Evolutionary conservation across 225 moss, liverwort and hornwort genomes (phyloP), one percentile per base, ranked within the genome.

Genomic region (Bryoerythrophyllum caledonicum): DNA sequence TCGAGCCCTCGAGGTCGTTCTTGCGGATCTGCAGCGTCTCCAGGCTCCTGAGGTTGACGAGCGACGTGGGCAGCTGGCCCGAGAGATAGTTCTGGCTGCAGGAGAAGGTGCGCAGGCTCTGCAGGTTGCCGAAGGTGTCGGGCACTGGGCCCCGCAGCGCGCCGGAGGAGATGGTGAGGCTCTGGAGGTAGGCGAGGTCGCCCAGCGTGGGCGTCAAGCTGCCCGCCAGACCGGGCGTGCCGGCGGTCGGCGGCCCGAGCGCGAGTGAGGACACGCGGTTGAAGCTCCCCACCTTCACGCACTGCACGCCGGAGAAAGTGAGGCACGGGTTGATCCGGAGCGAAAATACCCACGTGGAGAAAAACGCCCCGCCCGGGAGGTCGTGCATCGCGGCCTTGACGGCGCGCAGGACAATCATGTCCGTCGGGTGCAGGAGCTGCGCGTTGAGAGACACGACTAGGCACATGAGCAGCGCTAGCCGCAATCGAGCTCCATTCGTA

Each of bases 11-110:
- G 8, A 84, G 15, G 15, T 66, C 21, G n/a, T 87, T 87, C 63
- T 81, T 87, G 56, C 84, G 26, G 51, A 87, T 68, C 21, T 87
- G 84, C 9, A 87, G 79, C 7, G 84, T 84, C 53, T 87, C 84
- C 24, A 87, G 51, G 34, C 25, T 63, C 17, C n/a, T 70, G 3
- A 87, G 46, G 7, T 74, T 74, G 1, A 58, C 49, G 3, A 88
- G 43, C 0, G 84, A 41, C 9, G 35, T 2, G 0, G 87, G 87
- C 7, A 88, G 59, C 70, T 63, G 67, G 2, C 87, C 87, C 0
- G 82, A 80, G 10, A 88, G 68, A 6, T 74, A 80, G 28, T 88
- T 88, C 37, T 74, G 70, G 49, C 77, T 80, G 24, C 74, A 24
- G 7, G 84, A 82, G 37, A 88, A 73, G 0, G 80, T 75, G 65